Base-by-base conservation (phyloP, 805 yeast species). In the Candida palmyrensis region DNA sequence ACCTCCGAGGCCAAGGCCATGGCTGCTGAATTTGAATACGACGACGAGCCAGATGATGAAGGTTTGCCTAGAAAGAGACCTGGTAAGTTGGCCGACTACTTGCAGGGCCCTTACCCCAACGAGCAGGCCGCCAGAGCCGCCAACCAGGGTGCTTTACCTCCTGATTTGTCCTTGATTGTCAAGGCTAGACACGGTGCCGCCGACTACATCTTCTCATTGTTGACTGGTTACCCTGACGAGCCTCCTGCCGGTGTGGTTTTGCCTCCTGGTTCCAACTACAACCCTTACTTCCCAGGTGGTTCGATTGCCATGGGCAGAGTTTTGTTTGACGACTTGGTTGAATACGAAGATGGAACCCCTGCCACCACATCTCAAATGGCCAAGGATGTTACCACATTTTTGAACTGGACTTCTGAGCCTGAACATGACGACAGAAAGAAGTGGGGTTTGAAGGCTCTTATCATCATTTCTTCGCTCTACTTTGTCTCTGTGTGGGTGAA, bases 221-320 rank as follows among this genome's bases (percentile, higher is more conserved):
- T 92, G 66, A 92, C 97, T 42, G 98, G 98, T 59, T 92, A 92
- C 74, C 97, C 97, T 54, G 98, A 92, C 30, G 97, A 92, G 43
- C 84, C 96, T 41, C 98, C 98, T 49, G 97, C 96, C 20, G 98
- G 98, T 73, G 96, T 86, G 40, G 74, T 63, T 33, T 73, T 92
- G 52, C 94, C 97, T 39, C 83, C 86, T 42, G 98, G 98, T 45
- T 66, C 95, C 42, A 92, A 92, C 81, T 92, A 92, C 72, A 92
- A 92, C 77, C 98, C 98, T 57, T 92, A 92, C 76, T 92, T 92
- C 96, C 97, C 98, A 62, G 97, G 97, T 70, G 97, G 98, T 47
- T 76, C 97, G 27, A 90, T 92, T 72, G 98, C 96, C 51, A 92
- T 92, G 98, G 97, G 86, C 59, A 85, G 98, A 73, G 97, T 90